Evolutionary conservation across 2,329 filamentous ascomycete genomes (phyloP), one percentile per base, ranked within the genome.

Genomic region (Aurifilum marmelostoma): DNA sequence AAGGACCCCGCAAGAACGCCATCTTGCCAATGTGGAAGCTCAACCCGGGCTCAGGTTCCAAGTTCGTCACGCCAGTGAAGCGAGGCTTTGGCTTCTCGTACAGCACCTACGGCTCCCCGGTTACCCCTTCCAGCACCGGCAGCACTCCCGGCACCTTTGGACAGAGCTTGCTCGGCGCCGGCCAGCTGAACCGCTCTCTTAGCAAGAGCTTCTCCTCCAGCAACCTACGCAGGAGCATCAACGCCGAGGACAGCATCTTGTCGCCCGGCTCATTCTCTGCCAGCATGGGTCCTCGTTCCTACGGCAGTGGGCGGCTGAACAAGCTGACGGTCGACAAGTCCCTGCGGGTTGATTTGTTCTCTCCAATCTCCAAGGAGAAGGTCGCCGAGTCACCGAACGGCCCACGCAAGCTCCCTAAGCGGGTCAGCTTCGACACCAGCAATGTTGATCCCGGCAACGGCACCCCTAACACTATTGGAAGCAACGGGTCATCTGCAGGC

Each of bases 81-180:
- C 88, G 91, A 67, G 93, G 93, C 6, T 97, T 93, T 76, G 95
- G 95, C 2, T 97, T 97, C 78, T 94, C 92, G 1, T 97, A 97
- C 80, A 97, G 94, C 72, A 94, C 91, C 2, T 97, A 97, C 75
- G 93, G 93, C 59, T 94, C 92, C 1, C 94, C 95, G 7, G 89
- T 84, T 68, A 92, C 89, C 73, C 87, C 87, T 29, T 87, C 91
- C 5, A 89, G 90, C 76, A 85, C 83, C 50, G 83, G 87, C 58
- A 93, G 90, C 78, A 91, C 92, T 8, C 91, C 92, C 6, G 89
- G 88, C 50, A 85, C 84, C 24, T 81, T 91, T 65, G 87, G 88
- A 32, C 88, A 88, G 75, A 94, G 89, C 76, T 79, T 94, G 47
- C 79, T 91, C 5, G 75, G 87, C 24, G 85, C 84, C 66, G 85